Conservation (phyloP, 345 rosid species). For the Citrus australasica region DNA sequence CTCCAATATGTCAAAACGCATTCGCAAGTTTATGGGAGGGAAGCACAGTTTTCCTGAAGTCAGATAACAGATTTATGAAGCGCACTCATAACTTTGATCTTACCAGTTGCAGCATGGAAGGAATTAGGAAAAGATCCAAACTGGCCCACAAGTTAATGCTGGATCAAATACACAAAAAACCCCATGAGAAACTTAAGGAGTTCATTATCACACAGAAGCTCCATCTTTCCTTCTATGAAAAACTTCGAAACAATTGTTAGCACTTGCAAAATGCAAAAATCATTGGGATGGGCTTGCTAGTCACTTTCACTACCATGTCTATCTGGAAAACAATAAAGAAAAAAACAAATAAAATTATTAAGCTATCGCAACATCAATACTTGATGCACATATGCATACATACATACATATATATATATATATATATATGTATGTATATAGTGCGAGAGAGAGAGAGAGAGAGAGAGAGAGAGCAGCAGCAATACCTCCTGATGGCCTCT, state of each 20-base stretch:
- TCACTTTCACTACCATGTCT: slow-evolving; percentile 88
- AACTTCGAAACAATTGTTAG: slow-evolving; percentile 38
- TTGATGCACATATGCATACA: not conserved
- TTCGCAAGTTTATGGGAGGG: slow-evolving; percentile 22
- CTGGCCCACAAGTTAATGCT: slow-evolving; percentile 15
- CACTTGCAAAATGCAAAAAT: slow-evolving; percentile 14
- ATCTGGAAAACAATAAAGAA: slow-evolving; percentile 42
- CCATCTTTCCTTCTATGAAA: slow-evolving; percentile 31
- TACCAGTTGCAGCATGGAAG: slow-evolving; percentile 19
- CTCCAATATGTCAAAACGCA: slow-evolving; percentile 25
- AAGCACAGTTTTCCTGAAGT: slow-evolving; percentile 24
- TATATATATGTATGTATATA: too few relatives aligned
- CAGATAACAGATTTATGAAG: slow-evolving; percentile 28
- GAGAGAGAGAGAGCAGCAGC: not conserved
- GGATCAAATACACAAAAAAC: slow-evolving; percentile 25
- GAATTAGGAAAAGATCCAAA: slow-evolving; percentile 11
- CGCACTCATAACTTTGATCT: slow-evolving; percentile 19
- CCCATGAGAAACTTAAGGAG: slow-evolving; percentile 26
- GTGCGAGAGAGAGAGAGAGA: not conserved
- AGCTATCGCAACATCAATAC: slow-evolving; percentile 10
- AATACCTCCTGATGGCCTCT: slow-evolving; percentile 73
- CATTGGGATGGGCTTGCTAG: slow-evolving; percentile 40
- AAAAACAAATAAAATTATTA: not conserved
- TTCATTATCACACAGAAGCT: slow-evolving; percentile 25
- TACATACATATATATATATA: not conserved